phyloP scores from a whole-genome alignment of 1,284 basidiomycete genomes.

The Leccinum fallax region DNA sequence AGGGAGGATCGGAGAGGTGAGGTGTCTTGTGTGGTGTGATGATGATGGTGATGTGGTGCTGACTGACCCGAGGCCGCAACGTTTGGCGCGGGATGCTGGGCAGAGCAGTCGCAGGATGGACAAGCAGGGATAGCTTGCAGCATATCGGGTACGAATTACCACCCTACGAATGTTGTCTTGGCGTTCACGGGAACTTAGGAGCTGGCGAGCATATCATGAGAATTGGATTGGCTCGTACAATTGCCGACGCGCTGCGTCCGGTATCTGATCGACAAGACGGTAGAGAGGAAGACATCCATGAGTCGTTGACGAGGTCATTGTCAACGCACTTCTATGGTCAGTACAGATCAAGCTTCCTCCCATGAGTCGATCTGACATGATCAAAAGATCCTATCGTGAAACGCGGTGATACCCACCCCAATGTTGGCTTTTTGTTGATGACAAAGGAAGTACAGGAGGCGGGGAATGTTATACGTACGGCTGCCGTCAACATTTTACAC shows the following conservation, averaged over 20 bases:
- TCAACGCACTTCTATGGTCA: conserved; percentile 44
- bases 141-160: conserved; percentile 54
- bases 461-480: conserved; percentile 28
- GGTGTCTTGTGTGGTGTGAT: conserved; percentile 6
- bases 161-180: conserved; percentile 39
- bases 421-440: conserved; percentile 51
- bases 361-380: conserved; percentile 3
- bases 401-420: conserved; percentile 34
- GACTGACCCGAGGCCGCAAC: conserved; percentile 50
- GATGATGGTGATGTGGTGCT: neutral
- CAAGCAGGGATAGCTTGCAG: conserved; percentile 58
- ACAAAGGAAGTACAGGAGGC: conserved; percentile 43
- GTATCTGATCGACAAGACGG: conserved; percentile 14
- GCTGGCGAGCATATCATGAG: conserved; percentile 57
- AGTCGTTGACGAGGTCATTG: conserved; percentile 40
- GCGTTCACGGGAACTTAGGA: conserved; percentile 47
- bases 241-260: conserved; percentile 42
- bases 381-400: conserved; percentile 32
- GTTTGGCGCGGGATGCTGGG: conserved; percentile 76
- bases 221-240: conserved; percentile 44
- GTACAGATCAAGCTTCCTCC: conserved; percentile 9
- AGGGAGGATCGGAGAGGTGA: conserved; percentile 71
- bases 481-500: neutral
- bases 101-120: conserved; percentile 38
- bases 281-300: conserved; percentile 43